These are phyloP conservation scores for Lophium mytilinum DNA, from an alignment of 495 filamentous ascomycete genomes.

Conservation along the genomic window DNA sequence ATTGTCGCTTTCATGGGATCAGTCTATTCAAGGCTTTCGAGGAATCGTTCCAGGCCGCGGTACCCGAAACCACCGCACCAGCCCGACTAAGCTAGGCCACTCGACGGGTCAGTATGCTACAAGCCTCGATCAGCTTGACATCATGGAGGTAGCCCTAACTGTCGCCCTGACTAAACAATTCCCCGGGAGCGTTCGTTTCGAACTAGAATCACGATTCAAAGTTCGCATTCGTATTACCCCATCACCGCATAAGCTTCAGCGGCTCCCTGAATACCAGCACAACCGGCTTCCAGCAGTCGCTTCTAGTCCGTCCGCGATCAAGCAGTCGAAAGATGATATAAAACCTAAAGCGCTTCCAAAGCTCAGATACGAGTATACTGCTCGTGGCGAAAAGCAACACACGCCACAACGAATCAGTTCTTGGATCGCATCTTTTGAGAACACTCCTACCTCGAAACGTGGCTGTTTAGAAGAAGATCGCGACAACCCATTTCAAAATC, in stretches of 20 bases:
- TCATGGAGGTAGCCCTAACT: not conserved
- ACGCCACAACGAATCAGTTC: not conserved
- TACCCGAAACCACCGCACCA: not conserved
- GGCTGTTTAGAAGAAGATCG: no score
- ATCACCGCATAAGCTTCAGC: not conserved
- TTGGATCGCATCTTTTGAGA: constrained; percentile 12
- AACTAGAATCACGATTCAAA: constrained; percentile 11
- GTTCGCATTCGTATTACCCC: constrained; percentile 8
- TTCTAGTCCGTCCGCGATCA: no score
- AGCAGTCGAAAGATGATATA: no score
- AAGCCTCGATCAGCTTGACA: not conserved
- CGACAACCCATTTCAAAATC: not conserved
- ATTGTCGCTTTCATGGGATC: constrained; percentile 5
- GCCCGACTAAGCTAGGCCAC: not conserved
- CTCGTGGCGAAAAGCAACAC: not conserved
- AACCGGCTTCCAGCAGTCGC: no score
- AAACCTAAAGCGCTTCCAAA: not conserved
- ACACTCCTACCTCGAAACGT: constrained; percentile 5
- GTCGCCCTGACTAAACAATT: constrained; percentile 7
- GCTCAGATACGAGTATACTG: not conserved
- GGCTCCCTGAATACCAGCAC: no score
- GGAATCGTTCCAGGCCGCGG: constrained; percentile 1
- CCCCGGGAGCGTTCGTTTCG: constrained; percentile 12
- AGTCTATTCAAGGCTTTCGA: constrained; percentile 6
- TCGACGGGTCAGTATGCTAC: not conserved